Percentiles rank a stretch among this genome's conserved stretches.
These are phyloP conservation scores for Venturia nashicola DNA, from an alignment of 2,329 filamentous ascomycete species.

Conservation along the genomic window DNA sequence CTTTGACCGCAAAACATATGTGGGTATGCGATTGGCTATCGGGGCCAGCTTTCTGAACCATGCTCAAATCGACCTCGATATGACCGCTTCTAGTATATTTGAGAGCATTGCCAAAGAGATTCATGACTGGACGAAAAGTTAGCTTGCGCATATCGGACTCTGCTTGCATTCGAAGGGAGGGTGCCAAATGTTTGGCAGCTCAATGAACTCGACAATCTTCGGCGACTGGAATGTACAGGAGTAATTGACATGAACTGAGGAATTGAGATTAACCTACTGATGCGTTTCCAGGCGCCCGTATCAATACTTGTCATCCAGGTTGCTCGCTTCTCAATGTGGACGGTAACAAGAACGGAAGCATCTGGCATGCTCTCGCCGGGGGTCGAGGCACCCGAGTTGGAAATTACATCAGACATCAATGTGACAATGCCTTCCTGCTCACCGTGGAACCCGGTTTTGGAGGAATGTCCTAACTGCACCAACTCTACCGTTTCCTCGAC, in stretches of 20 bases:
- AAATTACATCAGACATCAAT: neutral
- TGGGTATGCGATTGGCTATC: neutral
- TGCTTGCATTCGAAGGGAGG: neutral
- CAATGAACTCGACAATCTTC: too few species aligned
- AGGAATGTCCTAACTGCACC: neutral
- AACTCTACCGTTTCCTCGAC: constrained; percentile 2
- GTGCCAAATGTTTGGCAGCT: too few species aligned
- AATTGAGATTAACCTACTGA: neutral
- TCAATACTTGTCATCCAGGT: constrained; percentile 4
- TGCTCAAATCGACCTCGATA: constrained; percentile 8
- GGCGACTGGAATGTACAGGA: too few species aligned
- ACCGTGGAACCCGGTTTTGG: neutral
- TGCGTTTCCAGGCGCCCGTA: constrained; percentile 11
- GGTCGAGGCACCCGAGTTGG: neutral
- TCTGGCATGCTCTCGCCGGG: neutral
- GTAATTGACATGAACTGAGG: too few species aligned
- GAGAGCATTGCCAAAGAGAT: constrained; percentile 13
- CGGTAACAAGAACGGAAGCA: constrained; percentile 4
- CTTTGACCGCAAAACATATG: constrained; percentile 7
- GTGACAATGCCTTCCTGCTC: neutral
- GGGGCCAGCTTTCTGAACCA: neutral
- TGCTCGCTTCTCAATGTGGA: constrained; percentile 9
- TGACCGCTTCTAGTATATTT: constrained; percentile 12
- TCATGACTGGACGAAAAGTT: constrained; percentile 9
- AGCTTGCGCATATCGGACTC: neutral